A percentile compares a stretch with the other conserved stretches of the same genome.
These are phyloP conservation scores for Pseudovirgaria hyperparasitica DNA, from an alignment of 2,329 filamentous ascomycete genomes.

Conservation along the genomic window DNA sequence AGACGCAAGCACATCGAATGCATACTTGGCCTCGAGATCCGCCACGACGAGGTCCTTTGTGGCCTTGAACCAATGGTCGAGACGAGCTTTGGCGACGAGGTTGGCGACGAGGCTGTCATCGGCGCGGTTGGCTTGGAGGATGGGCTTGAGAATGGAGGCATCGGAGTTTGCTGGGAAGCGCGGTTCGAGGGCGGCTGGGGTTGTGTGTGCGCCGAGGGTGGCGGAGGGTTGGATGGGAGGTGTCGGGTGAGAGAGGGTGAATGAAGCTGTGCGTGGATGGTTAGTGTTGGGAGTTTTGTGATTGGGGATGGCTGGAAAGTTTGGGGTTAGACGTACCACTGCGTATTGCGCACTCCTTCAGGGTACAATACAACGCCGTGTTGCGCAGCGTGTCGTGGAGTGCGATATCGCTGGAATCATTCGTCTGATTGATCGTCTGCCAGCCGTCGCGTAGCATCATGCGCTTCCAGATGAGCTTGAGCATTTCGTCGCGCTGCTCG, in stretches of 20 bases:
- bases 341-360: slow-evolving; percentile 48
- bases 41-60: slow-evolving; percentile 10
- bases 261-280: not conserved
- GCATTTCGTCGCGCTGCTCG: slow-evolving; percentile 32
- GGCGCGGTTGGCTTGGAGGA: slow-evolving; percentile 57
- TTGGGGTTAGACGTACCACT: slow-evolving; percentile 38
- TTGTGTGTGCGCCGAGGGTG: not conserved
- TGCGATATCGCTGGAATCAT: slow-evolving; percentile 57
- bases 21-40: not conserved
- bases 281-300: slow-evolving; percentile 15
- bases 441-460: slow-evolving; percentile 78
- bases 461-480: slow-evolving; percentile 72
- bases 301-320: no score
- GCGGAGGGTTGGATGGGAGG: slow-evolving; percentile 6
- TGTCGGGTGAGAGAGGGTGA: slow-evolving; percentile 7
- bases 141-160: slow-evolving; percentile 41
- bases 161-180: slow-evolving; percentile 2
- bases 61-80: slow-evolving; percentile 55
- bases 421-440: slow-evolving; percentile 64
- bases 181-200: not conserved
- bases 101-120: slow-evolving; percentile 57
- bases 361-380: slow-evolving; percentile 57
- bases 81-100: slow-evolving; percentile 53
- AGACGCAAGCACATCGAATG: not conserved
- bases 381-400: slow-evolving; percentile 45